Evolutionary conservation across 257 asterid species (phyloP), one percentile per base, ranked within the genome.

Genomic region (Lycium barbarum): DNA sequence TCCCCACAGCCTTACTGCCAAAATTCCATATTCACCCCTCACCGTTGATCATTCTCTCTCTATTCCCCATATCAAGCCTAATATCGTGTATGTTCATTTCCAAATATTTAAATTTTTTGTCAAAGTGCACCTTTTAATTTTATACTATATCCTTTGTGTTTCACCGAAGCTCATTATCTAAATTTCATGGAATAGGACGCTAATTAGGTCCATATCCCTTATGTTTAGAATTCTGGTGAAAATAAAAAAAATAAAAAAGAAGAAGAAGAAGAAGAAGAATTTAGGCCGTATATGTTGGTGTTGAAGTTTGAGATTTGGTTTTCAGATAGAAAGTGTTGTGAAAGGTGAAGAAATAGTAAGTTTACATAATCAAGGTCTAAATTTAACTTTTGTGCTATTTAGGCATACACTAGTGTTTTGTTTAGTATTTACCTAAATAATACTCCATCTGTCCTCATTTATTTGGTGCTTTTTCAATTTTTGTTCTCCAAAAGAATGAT

Each of bases 11-110:
- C 92, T 88, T 87, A 87, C 90, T 90, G 86, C 91, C 17, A 89
- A 90, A 54, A 89, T 96, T 88, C 98, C 97, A 40, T 93, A 91
- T 54, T 96, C 99, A 22, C 86, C 91, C 15, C 88, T 89, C 87
- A 88, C 91, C 86, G 83, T 95, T 86, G 94, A 95, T 67, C 98
- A 96, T 90, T 90, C 99, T 40, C 98, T 96, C 55, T 62, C 99
- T 38, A 90, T 90, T 11, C 54, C 91, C 68, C 91, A 88, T 13
- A 92, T 94, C 93, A 94, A 91, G 89, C 99, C 98, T 68, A 92
- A 86, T 85, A 88, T 96, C 83, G 90, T 92, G 98, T 96, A 71
- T 79, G 93, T 26, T 11, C 59, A 12, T 13, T 83, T 55, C 62
- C 55, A 9, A 49, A 49, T 49, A 9, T 9, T 49, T 49, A 9